Conservation (phyloP, 345 rosid genomes). For the Camelina neglecta region DNA sequence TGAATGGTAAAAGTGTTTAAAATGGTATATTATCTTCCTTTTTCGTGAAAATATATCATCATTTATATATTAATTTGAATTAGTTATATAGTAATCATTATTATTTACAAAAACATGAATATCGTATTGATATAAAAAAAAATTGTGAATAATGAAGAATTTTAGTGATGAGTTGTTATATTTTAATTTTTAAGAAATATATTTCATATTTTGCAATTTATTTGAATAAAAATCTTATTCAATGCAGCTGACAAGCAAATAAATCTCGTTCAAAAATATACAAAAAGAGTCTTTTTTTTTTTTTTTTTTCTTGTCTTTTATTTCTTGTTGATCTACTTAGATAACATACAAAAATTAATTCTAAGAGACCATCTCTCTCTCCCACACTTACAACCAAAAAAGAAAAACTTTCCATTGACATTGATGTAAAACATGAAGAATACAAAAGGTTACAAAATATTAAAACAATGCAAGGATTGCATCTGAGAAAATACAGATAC, state of each 20-base stretch:
- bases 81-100: background rate
- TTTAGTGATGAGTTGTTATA: too few species aligned
- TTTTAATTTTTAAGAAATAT: too few species aligned
- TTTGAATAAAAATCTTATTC: too few species aligned
- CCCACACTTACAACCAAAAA: background rate
- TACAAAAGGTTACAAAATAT: slow-evolving; percentile 43
- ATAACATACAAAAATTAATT: background rate
- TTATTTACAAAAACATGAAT: background rate
- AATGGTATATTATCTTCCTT: background rate
- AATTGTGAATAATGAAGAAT: too few species aligned
- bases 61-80: background rate
- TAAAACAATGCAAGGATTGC: slow-evolving; percentile 40
- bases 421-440: slow-evolving; percentile 19
- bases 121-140: background rate
- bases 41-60: background rate
- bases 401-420: slow-evolving; percentile 27
- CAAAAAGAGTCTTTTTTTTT: too few species aligned
- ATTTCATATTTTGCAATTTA: too few species aligned
- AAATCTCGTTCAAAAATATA: too few species aligned
- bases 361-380: background rate
- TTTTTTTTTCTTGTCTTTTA: too few species aligned
- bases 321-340: too few species aligned
- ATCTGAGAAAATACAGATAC: slow-evolving; percentile 44
- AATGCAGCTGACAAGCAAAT: too few species aligned
- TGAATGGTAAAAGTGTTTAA: background rate